Percentiles rank a stretch among this genome's conserved stretches.
Evolutionary conservation across 2,329 filamentous ascomycete genomes (phyloP).

Genomic region (Apiospora kogelbergensis): DNA sequence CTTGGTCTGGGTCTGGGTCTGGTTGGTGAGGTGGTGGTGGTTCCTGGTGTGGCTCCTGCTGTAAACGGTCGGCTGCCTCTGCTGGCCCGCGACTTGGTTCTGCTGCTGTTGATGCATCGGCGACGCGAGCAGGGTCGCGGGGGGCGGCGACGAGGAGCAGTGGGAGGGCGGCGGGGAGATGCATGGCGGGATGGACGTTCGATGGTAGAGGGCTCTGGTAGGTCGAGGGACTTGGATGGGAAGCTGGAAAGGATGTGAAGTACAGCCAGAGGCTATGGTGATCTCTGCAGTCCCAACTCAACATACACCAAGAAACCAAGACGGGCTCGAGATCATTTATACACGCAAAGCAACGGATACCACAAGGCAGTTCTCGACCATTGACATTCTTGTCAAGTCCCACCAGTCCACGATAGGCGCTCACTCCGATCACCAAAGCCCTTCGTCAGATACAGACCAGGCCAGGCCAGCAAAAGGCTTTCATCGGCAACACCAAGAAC

Average conservation of each 20-base stretch:
- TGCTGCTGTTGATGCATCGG: background rate
- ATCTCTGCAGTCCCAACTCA: background rate
- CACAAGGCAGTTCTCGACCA: background rate
- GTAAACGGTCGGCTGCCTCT: background rate
- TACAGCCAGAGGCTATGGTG: background rate
- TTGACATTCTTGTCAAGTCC: background rate
- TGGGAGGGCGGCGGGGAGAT: slow-evolving; percentile 17
- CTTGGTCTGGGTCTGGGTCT: background rate
- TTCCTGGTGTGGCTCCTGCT: background rate
- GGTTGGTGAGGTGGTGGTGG: background rate
- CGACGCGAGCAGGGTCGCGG: slow-evolving; percentile 18
- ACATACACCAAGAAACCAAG: background rate
- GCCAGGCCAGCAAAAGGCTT: background rate
- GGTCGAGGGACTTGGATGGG: no score
- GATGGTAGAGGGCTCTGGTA: background rate
- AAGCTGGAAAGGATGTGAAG: background rate
- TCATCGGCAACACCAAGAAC: background rate
- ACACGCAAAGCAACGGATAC: background rate
- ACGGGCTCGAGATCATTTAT: background rate
- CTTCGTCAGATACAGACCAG: background rate
- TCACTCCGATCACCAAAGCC: background rate
- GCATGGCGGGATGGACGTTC: slow-evolving; percentile 17
- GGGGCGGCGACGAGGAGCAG: slow-evolving; percentile 17
- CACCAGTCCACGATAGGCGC: background rate
- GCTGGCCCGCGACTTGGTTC: background rate